Conservation (phyloP, 257 asterid genomes). For the Solanum chaucha region DNA sequence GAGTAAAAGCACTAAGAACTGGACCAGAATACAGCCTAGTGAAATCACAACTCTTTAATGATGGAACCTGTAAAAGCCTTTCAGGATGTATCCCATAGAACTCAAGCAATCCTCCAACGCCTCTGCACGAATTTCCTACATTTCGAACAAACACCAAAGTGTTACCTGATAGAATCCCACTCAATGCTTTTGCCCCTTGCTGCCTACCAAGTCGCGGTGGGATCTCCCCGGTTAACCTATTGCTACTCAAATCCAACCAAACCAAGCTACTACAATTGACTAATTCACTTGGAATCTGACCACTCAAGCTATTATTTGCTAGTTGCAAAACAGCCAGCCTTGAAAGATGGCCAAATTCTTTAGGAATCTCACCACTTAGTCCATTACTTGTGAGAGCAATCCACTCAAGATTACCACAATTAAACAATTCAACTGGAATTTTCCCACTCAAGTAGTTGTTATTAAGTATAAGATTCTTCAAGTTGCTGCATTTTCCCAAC, state of each 20-base stretch:
- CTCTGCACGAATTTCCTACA: slow-evolving; percentile 83
- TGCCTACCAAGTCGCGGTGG: slow-evolving; percentile 85
- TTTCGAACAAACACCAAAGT: slow-evolving; percentile 78
- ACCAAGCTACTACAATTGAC: slow-evolving; percentile 69
- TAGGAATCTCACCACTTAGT: slow-evolving; percentile 59
- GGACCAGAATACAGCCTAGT: slow-evolving; percentile 79
- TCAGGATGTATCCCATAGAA: slow-evolving; percentile 83
- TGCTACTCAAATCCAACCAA: slow-evolving; percentile 79
- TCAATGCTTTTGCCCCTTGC: slow-evolving; percentile 62
- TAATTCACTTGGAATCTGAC: slow-evolving; percentile 69
- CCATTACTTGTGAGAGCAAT: slow-evolving; percentile 77
- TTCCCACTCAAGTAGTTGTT: slow-evolving; percentile 65
- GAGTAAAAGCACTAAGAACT: slow-evolving; percentile 67
- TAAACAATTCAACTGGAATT: slow-evolving; percentile 57
- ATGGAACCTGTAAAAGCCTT: slow-evolving; percentile 66
- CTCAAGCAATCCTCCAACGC: slow-evolving; percentile 89
- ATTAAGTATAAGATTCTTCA: slow-evolving; percentile 79
- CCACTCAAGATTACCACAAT: slow-evolving; percentile 67
- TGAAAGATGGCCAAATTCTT: slow-evolving; percentile 41
- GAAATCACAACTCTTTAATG: slow-evolving; percentile 73
- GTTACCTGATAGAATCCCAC: slow-evolving; percentile 81
- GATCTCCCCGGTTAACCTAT: slow-evolving; percentile 63
- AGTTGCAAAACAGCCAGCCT: slow-evolving; percentile 87
- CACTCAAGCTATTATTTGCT: slow-evolving; percentile 65
- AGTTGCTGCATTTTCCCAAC: slow-evolving; percentile 72